Percentiles rank a stretch among this genome's conserved stretches.
Conservation (phyloP, 306 rosid genomes). For the Mucuna pruriens region DNA sequence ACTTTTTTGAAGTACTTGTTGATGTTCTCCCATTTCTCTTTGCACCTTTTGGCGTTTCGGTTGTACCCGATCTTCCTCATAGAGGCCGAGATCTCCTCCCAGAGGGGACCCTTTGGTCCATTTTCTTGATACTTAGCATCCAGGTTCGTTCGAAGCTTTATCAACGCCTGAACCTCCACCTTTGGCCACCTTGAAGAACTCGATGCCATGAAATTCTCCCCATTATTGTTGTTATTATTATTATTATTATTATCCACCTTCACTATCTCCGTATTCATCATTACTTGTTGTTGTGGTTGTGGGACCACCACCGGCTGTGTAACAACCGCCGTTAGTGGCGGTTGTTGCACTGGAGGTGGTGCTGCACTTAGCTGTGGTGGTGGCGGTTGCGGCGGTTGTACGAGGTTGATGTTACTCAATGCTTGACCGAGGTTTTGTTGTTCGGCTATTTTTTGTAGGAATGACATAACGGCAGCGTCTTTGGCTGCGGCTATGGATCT, state of each 20-base stretch:
- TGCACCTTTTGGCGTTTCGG: constrained; percentile 80
- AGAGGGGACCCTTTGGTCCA: constrained; percentile 83
- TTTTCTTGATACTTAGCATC: constrained; percentile 79
- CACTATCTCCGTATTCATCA: constrained; percentile 44
- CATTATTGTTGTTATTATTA: constrained; percentile 17
- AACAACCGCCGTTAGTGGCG: not conserved
- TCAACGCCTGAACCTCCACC: constrained; percentile 76
- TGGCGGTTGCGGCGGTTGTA: not conserved
- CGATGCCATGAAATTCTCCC: constrained; percentile 15
- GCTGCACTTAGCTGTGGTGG: not conserved
- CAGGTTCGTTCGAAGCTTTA: constrained; percentile 61
- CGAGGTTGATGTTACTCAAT: constrained; percentile 26
- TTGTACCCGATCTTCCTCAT: constrained; percentile 79
- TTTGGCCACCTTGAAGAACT: constrained; percentile 94
- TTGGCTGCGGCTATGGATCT: constrained; percentile 70
- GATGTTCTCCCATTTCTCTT: constrained; percentile 98
- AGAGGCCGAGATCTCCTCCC: constrained; percentile 87
- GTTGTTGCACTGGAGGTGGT: constrained; percentile 2
- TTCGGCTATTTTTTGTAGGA: constrained; percentile 72
- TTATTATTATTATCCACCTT: constrained; percentile 17
- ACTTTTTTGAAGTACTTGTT: constrained; percentile 99
- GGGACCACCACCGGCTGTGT: not conserved
- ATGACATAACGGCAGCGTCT: constrained; percentile 76
- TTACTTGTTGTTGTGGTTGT: not conserved
- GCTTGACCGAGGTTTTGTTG: constrained; percentile 50